Base-by-base conservation (phyloP, 2,329 filamentous ascomycete species). In the Dryadomyces quercus-mongolicae region DNA sequence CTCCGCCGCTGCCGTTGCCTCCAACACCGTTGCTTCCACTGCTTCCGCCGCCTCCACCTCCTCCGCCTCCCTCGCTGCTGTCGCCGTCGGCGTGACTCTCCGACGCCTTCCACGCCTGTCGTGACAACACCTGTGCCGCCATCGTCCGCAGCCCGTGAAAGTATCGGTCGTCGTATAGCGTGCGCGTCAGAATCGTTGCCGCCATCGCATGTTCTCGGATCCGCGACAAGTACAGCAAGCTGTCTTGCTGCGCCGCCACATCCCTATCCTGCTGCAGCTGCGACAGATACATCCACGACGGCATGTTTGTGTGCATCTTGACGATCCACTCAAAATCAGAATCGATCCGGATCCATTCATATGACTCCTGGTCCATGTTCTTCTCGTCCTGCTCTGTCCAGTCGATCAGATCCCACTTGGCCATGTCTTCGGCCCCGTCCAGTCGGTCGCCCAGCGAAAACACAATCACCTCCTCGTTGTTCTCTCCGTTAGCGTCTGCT, bases 291-390 rank as follows among this genome's bases (percentile, higher is more conserved):
- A 98, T 98, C 74, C 97, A 97, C 5, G 88, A 82, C 48, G 89
- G 89, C 77, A 96, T 89, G 59, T 84, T 85, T 12, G 78, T 75
- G 57, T 85, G 84, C 68, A 95, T 87, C 60, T 85, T 85, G 68
- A 87, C 93, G 55, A 96, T 84, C 93, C 93, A 98, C 67, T 98
- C 93, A 61, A 97, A 97, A 68, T 98, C 94, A 16, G 92, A 91
- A 67, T 98, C 93, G 71, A 97, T 87, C 20, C 93, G 85, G 61
- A 98, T 95, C 93, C 94, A 98, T 67, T 98, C 93, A 64, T 96
- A 98, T 0, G 89, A 95, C 66, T 98, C 93, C 59, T 90, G 83
- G 55, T 93, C 89, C 91, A 98, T 97, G 63, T 83, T 84, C 40
- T 85, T 79, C 68, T 97, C 91, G 16, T 92, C 88, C 54, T 94